Evolutionary conservation across 2,329 filamentous ascomycete species (phyloP).

Genomic region (Colletotrichum sp.): DNA sequence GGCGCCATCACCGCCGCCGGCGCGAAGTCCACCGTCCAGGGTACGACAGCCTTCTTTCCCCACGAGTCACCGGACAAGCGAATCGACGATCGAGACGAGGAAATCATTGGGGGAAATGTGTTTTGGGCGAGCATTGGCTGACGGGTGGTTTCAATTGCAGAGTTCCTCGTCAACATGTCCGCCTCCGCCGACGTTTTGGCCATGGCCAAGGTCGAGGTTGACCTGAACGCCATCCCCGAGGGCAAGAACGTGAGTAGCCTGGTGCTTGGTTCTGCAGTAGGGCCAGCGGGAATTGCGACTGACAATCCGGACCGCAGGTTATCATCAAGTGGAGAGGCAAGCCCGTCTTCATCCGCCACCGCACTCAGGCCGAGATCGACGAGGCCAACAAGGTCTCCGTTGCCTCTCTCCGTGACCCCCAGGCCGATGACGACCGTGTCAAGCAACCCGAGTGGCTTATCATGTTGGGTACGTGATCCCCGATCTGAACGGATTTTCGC

Average conservation of each 20-base stretch:
- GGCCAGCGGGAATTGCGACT: neutral
- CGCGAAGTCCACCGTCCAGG: conserved; percentile 97
- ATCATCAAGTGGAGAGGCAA: conserved; percentile 99
- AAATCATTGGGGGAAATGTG: neutral
- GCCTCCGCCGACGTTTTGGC: conserved; percentile 97
- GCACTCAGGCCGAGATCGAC: conserved; percentile 89
- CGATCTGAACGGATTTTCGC: neutral
- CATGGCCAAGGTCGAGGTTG: conserved; percentile 99
- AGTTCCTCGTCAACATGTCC: conserved; percentile 99
- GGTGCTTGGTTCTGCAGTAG: neutral
- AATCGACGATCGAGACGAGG: neutral
- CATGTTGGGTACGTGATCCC: conserved; percentile 80
- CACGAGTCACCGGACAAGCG: neutral
- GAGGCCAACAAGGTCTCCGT: conserved; percentile 91
- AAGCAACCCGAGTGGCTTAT: conserved; percentile 99
- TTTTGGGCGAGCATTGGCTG: conserved; percentile 8
- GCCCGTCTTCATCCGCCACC: conserved; percentile 99
- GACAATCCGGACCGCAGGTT: conserved; percentile 60
- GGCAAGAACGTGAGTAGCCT: conserved; percentile 89
- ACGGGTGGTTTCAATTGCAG: conserved; percentile 54
- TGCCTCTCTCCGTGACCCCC: conserved; percentile 84
- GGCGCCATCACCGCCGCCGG: conserved; percentile 90
- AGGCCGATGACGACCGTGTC: conserved; percentile 89
- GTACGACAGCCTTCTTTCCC: conserved; percentile 59
- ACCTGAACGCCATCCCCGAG: conserved; percentile 90